Conservation (phyloP, 2,329 filamentous ascomycete species). For the Fusarium euwallaceae region DNA sequence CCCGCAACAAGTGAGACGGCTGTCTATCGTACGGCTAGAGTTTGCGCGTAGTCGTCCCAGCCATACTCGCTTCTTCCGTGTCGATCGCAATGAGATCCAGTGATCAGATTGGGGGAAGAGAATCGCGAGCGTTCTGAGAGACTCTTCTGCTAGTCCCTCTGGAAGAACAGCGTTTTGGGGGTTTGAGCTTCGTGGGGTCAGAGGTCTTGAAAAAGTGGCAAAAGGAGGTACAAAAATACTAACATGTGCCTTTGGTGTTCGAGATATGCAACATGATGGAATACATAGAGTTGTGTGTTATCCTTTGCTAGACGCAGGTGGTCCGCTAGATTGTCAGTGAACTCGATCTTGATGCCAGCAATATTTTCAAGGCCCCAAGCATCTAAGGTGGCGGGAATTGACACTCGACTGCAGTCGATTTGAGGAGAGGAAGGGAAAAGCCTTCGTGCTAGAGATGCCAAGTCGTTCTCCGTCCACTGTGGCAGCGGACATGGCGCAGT, state of each 20-base stretch:
- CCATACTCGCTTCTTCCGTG: not conserved
- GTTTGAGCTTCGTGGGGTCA: not conserved
- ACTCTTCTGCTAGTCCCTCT: not conserved
- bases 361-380: not conserved
- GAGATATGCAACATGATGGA: not conserved
- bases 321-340: not conserved
- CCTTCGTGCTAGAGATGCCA: not conserved
- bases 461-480: not conserved
- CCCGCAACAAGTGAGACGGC: not conserved
- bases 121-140: not conserved
- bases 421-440: not conserved
- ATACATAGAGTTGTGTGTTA: not conserved
- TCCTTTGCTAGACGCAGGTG: not conserved
- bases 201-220: not conserved
- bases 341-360: not conserved
- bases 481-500: not conserved
- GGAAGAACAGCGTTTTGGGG: not conserved
- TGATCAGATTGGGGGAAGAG: not conserved
- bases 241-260: not conserved
- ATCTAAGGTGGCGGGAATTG: not conserved
- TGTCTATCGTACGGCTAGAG: not conserved
- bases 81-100: not conserved
- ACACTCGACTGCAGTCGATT: not conserved
- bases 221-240: not conserved
- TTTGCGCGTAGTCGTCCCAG: not conserved